Conservation (phyloP, 306 rosid genomes). For the Cyclanthera cordifolia region DNA sequence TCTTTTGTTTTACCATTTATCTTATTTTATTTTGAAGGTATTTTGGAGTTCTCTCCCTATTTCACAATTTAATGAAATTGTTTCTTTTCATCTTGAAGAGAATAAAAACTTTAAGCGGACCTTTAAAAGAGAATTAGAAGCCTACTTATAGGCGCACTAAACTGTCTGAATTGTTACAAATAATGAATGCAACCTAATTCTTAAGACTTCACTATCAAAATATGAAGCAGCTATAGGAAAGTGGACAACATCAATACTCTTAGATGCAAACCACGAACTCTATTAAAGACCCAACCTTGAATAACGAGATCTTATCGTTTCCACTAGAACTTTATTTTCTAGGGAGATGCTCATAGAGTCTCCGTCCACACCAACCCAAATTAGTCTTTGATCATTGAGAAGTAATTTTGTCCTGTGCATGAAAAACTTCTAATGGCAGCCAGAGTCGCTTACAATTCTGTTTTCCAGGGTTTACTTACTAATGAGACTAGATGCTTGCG, state of each 20-base stretch:
- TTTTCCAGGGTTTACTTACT: conserved; percentile 84
- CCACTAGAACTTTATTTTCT: background rate
- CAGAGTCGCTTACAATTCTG: conserved; percentile 15
- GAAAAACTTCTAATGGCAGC: background rate
- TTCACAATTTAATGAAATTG: too few species aligned
- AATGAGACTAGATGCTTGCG: conserved; percentile 97
- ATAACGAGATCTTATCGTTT: background rate
- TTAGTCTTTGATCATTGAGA: background rate
- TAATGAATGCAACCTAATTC: background rate
- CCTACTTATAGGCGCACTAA: background rate
- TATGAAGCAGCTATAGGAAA: background rate
- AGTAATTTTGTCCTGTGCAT: background rate
- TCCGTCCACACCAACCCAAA: background rate
- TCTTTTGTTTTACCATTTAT: too few species aligned
- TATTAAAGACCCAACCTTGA: background rate
- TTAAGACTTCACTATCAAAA: background rate
- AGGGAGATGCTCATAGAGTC: too few species aligned
- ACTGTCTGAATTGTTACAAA: background rate
- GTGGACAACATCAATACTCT: background rate
- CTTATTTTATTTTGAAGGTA: too few species aligned
- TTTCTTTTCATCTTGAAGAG: too few species aligned
- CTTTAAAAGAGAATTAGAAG: background rate
- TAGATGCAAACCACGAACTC: background rate
- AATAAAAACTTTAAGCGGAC: background rate
- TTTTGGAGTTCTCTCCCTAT: too few species aligned